Percentiles rank a stretch among this genome's conserved stretches.
Conservation (phyloP, 768 basidiomycete species). For the Hygrophorus pudorinus region DNA sequence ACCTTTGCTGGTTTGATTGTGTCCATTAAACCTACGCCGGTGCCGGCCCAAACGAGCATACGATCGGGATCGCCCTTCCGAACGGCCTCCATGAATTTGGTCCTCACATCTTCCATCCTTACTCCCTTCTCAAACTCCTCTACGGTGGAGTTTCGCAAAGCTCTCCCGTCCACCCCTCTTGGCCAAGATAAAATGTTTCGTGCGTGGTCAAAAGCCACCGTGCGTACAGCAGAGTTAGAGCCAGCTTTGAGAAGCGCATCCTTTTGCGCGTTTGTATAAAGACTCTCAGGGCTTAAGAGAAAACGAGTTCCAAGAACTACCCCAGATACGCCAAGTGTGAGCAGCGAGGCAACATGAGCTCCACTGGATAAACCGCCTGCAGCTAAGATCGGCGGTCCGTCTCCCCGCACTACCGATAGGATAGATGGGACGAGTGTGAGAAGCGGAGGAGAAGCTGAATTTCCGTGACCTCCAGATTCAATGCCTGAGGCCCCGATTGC, state of each 20-base stretch:
- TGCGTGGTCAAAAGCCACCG: slow-evolving; percentile 53
- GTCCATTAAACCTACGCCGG: slow-evolving; percentile 49
- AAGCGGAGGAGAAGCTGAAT: slow-evolving; percentile 44
- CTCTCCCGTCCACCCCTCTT: slow-evolving; percentile 50
- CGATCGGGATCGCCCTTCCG: slow-evolving; percentile 36
- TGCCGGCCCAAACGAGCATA: slow-evolving; percentile 60
- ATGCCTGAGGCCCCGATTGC: slow-evolving; percentile 35
- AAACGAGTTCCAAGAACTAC: slow-evolving; percentile 71
- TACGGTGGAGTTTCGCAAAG: slow-evolving; percentile 46
- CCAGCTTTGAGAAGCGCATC: slow-evolving; percentile 38
- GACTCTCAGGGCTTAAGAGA: slow-evolving; percentile 54
- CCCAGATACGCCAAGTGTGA: slow-evolving; percentile 60
- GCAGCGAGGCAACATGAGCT: slow-evolving; percentile 50
- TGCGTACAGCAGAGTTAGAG: slow-evolving; percentile 39
- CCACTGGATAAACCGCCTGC: slow-evolving; percentile 69
- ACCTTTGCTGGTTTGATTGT: slow-evolving; percentile 31
- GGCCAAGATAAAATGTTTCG: slow-evolving; percentile 54
- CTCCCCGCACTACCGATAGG: slow-evolving; percentile 29
- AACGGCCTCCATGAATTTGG: slow-evolving; percentile 35
- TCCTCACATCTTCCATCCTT: slow-evolving; percentile 29
- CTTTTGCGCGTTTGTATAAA: slow-evolving; percentile 46
- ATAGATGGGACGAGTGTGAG: slow-evolving; percentile 50
- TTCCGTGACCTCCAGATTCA: slow-evolving; percentile 77
- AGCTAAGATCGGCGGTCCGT: slow-evolving; percentile 48
- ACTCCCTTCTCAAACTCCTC: slow-evolving; percentile 44